phyloP scores from a whole-genome alignment of 352 stramenopile genomes.

The Globisporangium polare region DNA sequence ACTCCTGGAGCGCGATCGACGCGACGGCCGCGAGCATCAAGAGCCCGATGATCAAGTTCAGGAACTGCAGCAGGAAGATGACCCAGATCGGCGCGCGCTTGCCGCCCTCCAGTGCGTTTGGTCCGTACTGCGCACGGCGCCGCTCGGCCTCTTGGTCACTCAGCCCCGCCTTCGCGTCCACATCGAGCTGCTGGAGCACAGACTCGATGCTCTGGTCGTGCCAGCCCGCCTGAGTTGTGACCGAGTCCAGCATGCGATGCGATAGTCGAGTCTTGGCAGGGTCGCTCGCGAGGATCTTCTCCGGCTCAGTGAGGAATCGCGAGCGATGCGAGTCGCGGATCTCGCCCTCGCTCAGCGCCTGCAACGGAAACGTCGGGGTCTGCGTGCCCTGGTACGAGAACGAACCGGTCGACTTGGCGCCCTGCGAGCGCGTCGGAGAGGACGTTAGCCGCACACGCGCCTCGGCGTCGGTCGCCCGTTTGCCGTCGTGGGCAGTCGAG shows the following conservation, averaged over 20 bases:
- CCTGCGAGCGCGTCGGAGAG: conserved; percentile 13
- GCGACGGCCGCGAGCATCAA: conserved; percentile 31
- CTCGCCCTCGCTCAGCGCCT: conserved; percentile 1
- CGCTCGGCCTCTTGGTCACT: conserved; percentile 24
- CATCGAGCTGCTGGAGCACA: conserved; percentile 28
- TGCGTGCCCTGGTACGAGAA: conserved; percentile 14
- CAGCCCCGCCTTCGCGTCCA: conserved; percentile 21
- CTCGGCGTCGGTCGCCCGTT: conserved; percentile 10
- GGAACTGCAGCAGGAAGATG: conserved; percentile 47
- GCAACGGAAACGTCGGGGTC: conserved; percentile 11
- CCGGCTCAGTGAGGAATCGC: conserved; percentile 32
- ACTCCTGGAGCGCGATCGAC: conserved; percentile 31
- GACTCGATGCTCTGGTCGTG: conserved; percentile 24
- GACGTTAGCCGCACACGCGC: conserved; percentile 7
- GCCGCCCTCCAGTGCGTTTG: conserved; percentile 11
- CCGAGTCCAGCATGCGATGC: conserved; percentile 30
- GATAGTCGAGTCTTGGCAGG: conserved; percentile 35
- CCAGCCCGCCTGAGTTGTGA: conserved; percentile 23
- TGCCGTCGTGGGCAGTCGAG: conserved; percentile 1
- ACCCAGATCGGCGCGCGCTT: conserved; percentile 28
- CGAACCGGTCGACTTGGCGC: conserved; percentile 5
- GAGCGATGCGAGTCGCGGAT: conserved; percentile 16
- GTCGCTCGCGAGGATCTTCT: conserved; percentile 29
- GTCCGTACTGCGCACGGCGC: conserved; percentile 18
- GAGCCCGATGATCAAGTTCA: conserved; percentile 45